Base-by-base conservation (phyloP, 495 filamentous ascomycete genomes). In the Podospora bellae-mahoneyi region DNA sequence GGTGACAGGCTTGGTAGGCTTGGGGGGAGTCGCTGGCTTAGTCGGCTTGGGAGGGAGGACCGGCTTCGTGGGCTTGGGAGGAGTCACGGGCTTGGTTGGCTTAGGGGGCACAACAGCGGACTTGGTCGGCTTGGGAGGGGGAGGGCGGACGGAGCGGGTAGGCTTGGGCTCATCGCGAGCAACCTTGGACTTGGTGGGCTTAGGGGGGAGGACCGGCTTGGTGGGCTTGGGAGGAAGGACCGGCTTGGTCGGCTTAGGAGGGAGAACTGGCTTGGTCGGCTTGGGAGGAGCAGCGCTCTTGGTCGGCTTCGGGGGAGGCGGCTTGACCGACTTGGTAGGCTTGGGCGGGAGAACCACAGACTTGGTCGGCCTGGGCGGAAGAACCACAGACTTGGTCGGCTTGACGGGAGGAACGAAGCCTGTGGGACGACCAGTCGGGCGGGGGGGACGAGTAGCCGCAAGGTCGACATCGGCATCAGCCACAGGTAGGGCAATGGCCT, bases 381-480 rank as follows among this genome's bases (percentile, higher is more conserved):
- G 61, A 53, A 34, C 48, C 2, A 30, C 27, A 32, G 30, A 32
- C 54, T 26, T 66, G 18, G 54, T 28, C 2, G 60, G 64, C 44
- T 26, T 26, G 1, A 48, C 39, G 66, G 59, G 59, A 56, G 58
- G 60, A 53, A 18, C 20, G 55, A 32, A 16, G 64, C n/a, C 61
- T n/a, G 30, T 15, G 66, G 19, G 55, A 19, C n/a, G 66, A 13
- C 66, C 60, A 6, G 54, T 64, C 15, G 66, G 66, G 6, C 19
- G 60, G 27, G 62, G 57, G 32, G 60, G 27, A 32, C 64, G 53
- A 16, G 48, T 66, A 18, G 19, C 59, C 48, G 9, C 32, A 60
- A 32, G 64, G 64, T 27, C 54, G 20, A 34, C 62, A 20, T 39
- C 71, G 20, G n/a, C 65, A 20, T 72, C 65, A 53, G 71, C 68